Evolutionary conservation across 192 early-diverging fungal genomes (phyloP).

Genomic region (Lunasporangiospora selenospora): DNA sequence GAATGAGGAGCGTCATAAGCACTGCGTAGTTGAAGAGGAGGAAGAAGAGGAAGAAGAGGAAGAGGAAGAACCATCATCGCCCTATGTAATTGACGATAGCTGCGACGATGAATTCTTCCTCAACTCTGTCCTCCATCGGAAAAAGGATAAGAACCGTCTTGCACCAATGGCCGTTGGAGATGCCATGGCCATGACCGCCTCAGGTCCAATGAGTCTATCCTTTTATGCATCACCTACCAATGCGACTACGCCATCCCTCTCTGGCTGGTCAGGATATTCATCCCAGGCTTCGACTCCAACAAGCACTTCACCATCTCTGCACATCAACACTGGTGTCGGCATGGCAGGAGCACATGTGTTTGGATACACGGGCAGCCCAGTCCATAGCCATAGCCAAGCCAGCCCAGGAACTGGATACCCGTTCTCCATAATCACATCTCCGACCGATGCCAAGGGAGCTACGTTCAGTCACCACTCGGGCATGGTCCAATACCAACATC

Average conservation of each 20-base stretch:
- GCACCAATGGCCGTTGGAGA: neutral
- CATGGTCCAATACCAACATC: slow-evolving; percentile 1
- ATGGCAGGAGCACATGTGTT: no score
- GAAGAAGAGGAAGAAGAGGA: neutral
- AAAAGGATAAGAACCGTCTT: no score
- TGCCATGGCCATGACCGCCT: slow-evolving; percentile 8
- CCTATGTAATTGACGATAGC: slow-evolving; percentile 39
- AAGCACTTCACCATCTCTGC: slow-evolving; percentile 14
- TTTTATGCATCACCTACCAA: no score
- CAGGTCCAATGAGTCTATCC: no score
- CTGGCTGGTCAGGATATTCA: slow-evolving; percentile 15
- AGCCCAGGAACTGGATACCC: no score
- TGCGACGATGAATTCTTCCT: slow-evolving; percentile 42
- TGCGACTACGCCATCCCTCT: slow-evolving; percentile 14
- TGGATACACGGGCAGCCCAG: slow-evolving; percentile 12
- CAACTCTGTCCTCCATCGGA: slow-evolving; percentile 38
- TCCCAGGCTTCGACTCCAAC: slow-evolving; percentile 32
- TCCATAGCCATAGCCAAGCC: no score
- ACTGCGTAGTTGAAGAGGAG: no score
- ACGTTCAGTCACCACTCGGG: neutral
- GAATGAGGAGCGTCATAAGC: neutral
- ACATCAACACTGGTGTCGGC: no score
- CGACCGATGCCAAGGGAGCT: neutral
- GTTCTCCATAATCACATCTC: slow-evolving; percentile 4
- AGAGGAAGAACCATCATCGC: slow-evolving; percentile 14